Base-by-base conservation (phyloP, 2,329 filamentous ascomycete species). In the Juglanconis sp. region DNA sequence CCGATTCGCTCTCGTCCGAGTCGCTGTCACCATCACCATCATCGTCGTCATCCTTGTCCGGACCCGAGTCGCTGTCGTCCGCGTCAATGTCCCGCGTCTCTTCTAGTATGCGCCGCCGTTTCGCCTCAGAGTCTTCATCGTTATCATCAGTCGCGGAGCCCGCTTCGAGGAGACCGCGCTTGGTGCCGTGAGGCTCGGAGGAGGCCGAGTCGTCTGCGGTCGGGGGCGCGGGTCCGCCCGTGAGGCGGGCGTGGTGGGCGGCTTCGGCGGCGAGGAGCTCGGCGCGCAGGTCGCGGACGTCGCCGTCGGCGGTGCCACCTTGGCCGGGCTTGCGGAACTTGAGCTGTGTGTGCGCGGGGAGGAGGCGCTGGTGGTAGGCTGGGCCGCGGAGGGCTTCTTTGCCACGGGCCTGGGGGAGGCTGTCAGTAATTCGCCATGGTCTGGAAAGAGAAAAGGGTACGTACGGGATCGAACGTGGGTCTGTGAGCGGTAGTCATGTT, bases 401-500 rank as follows among this genome's bases (percentile, higher is more conserved):
- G 73, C 95, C 95, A 72, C 89, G 87, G 47, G 94, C 93, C 90
- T 65, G 59, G 63, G 64, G 64, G 30, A 46, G 64, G 76, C 68
- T 24, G 74, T 71, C 31, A 53, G 57, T 15, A 51, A 44, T 32
- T 46, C 10, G 11, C 32, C 34, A 36, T 55, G 48, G 32, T 24
- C n/a, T 30, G 17, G 38, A 24, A n/a, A 13, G 50, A 36, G n/a
- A 2, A 5, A 30, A 54, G 3, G 34, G 56, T 35, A 66, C 81
- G 65, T 84, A 93, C 91, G 66, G 95, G 95, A 74, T 99, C 95
- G 72, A 99, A 99, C 0, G 95, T 99, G 59, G 95, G 95, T 78
- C 95, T 90, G 67, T 89, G 86, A 47, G 86, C 86, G 76, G 81
- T 84, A 65, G 86, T 88, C 86, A 89, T 88, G n/a, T 67, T 74